Evolutionary conservation across 1,284 basidiomycete genomes (phyloP), one percentile per base, ranked within the genome.

Genomic region (Naganishia sp.): DNA sequence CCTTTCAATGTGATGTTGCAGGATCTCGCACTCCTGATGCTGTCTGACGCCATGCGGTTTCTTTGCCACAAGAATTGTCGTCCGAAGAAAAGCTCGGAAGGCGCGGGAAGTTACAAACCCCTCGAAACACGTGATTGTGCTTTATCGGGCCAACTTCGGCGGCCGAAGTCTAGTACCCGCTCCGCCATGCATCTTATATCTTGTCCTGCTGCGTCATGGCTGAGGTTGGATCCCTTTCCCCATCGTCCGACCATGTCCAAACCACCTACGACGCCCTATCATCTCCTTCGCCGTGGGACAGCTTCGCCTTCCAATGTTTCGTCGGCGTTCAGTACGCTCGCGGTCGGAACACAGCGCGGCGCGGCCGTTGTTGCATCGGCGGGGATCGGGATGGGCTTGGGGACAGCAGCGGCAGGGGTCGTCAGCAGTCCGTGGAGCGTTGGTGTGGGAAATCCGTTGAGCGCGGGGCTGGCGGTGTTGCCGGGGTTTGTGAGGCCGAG

Each of bases 291-390:
- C 5, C 55, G 55, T 23, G 55, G 55, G 11, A 42, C 53, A 15
- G n/a, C 53, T 1, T 56, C 55, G 16, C 55, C 55, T 5, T 56
- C 55, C 21, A 56, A 56, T 39, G 55, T 55, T 6, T 55, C 55
- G 16, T 42, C 55, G 7, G 55, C 55, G 18, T 33, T 46, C 44
- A 13, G 6, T 6, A 46, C 44, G 28, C 55, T 46, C 23, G 55
- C 44, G 9, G 10, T 23, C 9, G 39, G 36, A 10, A 39, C 33
- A 10, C 55, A 57, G 45, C 42, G 45, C 13, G 45, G 45, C 16
- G 56, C 56, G 23, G 56, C 56, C 16, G 56, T 49, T 28, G 56
- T 59, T 3, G 56, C 53, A 6, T 55, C 53, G 18, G 53, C 56
- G 6, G 56, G 56, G 18, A 46, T 59, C 45, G 56, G 56, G 18